Conservation (phyloP, 192 early-diverging fungal species). For the Entomortierella lignicola region DNA sequence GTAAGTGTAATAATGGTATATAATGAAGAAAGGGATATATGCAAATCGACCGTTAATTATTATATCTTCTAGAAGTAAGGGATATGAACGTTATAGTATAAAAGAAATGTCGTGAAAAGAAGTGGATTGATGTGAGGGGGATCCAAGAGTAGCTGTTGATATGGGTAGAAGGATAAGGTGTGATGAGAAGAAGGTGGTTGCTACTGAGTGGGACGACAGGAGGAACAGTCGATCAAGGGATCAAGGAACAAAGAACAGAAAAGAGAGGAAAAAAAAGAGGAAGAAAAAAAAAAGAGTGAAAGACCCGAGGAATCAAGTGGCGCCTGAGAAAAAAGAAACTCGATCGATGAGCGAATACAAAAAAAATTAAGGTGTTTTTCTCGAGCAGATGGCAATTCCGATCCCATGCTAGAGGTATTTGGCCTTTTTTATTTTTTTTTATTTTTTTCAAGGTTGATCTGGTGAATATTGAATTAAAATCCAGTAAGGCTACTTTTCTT, state of each 20-base stretch:
- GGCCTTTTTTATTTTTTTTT: too few species aligned
- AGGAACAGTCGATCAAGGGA: slow-evolving; percentile 21
- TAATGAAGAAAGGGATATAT: neutral
- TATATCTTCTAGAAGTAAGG: neutral
- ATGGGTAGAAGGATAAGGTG: neutral
- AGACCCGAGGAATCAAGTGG: neutral
- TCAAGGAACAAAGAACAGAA: slow-evolving; percentile 17
- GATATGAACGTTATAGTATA: neutral
- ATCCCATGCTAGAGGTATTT: too few species aligned
- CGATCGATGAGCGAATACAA: too few species aligned
- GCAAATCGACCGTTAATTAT: neutral
- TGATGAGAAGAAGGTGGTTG: neutral
- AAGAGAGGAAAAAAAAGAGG: neutral
- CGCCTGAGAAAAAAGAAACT: neutral
- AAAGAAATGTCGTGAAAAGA: neutral
- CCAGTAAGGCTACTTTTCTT: neutral
- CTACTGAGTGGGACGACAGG: neutral
- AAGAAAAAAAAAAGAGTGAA: neutral
- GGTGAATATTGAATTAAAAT: neutral
- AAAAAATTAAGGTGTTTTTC: too few species aligned
- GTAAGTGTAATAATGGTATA: neutral
- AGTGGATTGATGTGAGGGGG: slow-evolving; percentile 1
- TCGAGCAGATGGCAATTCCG: too few species aligned
- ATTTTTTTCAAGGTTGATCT: too few species aligned
- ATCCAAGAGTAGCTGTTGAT: too few species aligned